A percentile compares a stretch with the other conserved stretches of the same genome.
phyloP scores from a whole-genome alignment of 106 monocot genomes.

The Vanilla planifolia region DNA sequence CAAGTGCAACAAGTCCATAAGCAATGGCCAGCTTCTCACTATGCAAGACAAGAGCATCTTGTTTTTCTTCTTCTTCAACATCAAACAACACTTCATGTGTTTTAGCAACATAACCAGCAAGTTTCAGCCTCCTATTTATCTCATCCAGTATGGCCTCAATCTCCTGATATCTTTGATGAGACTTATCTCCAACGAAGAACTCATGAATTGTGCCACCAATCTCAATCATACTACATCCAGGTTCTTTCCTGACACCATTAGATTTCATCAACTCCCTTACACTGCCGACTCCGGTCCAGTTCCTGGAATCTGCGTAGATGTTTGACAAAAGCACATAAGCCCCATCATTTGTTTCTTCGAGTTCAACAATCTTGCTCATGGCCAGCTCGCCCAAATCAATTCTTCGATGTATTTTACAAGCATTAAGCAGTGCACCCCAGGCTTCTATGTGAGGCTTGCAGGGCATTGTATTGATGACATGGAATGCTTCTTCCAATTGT shows the following conservation, averaged over 20 bases:
- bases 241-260: conserved; percentile 62
- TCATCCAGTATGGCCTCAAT: conserved; percentile 32
- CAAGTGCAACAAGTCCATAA: conserved; percentile 26
- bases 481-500: conserved; percentile 38
- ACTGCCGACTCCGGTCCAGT: conserved; percentile 51
- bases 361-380: conserved; percentile 29
- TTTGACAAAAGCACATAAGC: conserved; percentile 81
- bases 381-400: conserved; percentile 44
- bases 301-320: conserved; percentile 60
- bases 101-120: conserved; percentile 22
- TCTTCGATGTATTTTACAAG: conserved; percentile 48
- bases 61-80: conserved; percentile 49
- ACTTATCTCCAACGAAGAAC: conserved; percentile 47
- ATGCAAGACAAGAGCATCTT: conserved; percentile 37
- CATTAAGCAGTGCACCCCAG: conserved; percentile 68
- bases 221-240: conserved; percentile 73
- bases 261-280: conserved; percentile 65
- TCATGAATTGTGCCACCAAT: conserved; percentile 50
- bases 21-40: conserved; percentile 49
- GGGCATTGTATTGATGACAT: conserved; percentile 57
- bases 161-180: conserved; percentile 34
- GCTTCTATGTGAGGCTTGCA: conserved; percentile 43
- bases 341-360: conserved; percentile 49
- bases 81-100: conserved; percentile 40
- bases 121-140: conserved; percentile 29